Conservation (phyloP, 805 yeast species). For the Scheffersomyces ergatensis region DNA sequence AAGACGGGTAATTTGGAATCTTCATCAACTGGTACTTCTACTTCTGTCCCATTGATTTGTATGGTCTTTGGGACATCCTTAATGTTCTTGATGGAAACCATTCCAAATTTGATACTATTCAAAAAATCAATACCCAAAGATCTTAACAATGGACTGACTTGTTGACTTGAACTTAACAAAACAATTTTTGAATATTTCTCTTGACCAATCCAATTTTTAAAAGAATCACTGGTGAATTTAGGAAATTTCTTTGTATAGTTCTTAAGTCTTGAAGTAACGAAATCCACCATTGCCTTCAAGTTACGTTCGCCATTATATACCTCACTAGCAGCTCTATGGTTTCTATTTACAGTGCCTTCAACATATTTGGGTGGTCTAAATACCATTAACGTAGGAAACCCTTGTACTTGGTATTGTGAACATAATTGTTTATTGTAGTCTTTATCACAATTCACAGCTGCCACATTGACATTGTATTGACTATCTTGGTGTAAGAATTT, state of each 20-base stretch:
- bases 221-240: slow-evolving; percentile 19
- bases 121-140: slow-evolving; percentile 70
- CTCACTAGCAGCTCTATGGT: slow-evolving; percentile 48
- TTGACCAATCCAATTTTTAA: slow-evolving; percentile 24
- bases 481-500: slow-evolving; percentile 49
- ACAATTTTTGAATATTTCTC: slow-evolving; percentile 42
- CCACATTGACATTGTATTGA: slow-evolving; percentile 57
- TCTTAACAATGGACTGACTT: slow-evolving; percentile 55
- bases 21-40: slow-evolving; percentile 17
- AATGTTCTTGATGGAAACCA: slow-evolving; percentile 27
- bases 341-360: slow-evolving; percentile 10
- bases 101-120: slow-evolving; percentile 47
- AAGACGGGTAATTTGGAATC: slow-evolving; percentile 22
- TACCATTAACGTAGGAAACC: slow-evolving; percentile 81
- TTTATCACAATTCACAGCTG: slow-evolving; percentile 83
- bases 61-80: slow-evolving; percentile 12
- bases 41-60: slow-evolving; percentile 16
- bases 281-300: slow-evolving; percentile 51
- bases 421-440: slow-evolving; percentile 68
- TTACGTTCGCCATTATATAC: slow-evolving; percentile 61
- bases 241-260: slow-evolving; percentile 59
- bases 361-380: slow-evolving; percentile 76
- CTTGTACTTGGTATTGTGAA: slow-evolving; percentile 58
- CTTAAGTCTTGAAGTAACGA: slow-evolving; percentile 56
- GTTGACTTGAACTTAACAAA: slow-evolving; percentile 50